Base-by-base conservation (phyloP, 371 early-diverging fungal species). In the Rhizopus delemar region DNA sequence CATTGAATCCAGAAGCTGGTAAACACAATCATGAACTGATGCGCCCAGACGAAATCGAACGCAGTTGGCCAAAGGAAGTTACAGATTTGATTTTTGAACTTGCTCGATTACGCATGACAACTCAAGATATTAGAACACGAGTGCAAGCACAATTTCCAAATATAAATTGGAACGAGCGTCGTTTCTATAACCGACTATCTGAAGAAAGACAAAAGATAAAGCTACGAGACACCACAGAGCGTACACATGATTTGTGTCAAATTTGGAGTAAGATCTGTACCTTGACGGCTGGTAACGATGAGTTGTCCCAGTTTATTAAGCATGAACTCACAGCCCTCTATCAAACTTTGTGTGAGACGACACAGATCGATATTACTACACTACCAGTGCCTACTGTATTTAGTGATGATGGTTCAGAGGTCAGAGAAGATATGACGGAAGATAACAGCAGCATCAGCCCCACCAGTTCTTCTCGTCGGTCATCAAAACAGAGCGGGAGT, bases 111-210 rank as follows among this genome's bases (percentile, higher is more conserved):
- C 68, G 74, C n/a, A 67, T 83, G 51, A 63, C 79, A 12, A 85
- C 86, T 0, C 70, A 78, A 15, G 86, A 85, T 32, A 82, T 84
- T 22, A 71, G 86, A 15, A 69, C 66, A 13, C 64, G 72, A 4
- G 80, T 85, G 51, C 77, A 80, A 61, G 71, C 64, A 6, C 81
- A 77, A 39, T 85, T 82, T 57, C 80, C 84, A 3, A 69, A 77
- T 48, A 67, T 83, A 22, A 71, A 75, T n/a, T 85, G 86, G 86
- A 84, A 85, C 43, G 86, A 85, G 39, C 78, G 86, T 46, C 70
- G 86, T 2, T 85, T 85, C 60, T 85, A 85, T 43, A 85, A 85
- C 62, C 73, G 86, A 12, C 58, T 85, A 22, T 80, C 84, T 12
- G 86, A 85, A 53, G 84, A 85, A 41, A 72, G 86, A 59, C 82